Evolutionary conservation across 352 stramenopile species (phyloP).

Genomic region (Globisporangium ultimum): DNA sequence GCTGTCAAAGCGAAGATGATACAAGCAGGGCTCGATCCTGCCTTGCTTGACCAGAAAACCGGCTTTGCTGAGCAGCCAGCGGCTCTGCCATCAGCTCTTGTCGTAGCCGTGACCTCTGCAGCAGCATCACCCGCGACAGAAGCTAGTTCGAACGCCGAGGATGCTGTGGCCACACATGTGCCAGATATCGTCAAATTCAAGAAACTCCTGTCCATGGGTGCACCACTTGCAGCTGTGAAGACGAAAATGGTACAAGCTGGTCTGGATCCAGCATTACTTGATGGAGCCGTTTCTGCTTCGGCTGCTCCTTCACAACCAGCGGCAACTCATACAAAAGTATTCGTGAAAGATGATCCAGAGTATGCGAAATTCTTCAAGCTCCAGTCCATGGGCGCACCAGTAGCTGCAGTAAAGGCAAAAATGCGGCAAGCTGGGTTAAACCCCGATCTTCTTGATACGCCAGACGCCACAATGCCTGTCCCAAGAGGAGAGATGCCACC

Average conservation of each 20-base stretch:
- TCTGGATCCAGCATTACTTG: constrained; percentile 48
- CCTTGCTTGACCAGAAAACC: constrained; percentile 34
- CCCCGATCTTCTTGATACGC: constrained; percentile 59
- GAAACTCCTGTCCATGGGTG: constrained; percentile 65
- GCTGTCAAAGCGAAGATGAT: constrained; percentile 69
- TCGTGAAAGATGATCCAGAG: constrained; percentile 49
- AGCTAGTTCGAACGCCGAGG: constrained; percentile 10
- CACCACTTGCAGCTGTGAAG: constrained; percentile 50
- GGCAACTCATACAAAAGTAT: constrained; percentile 3
- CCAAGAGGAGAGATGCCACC: constrained; percentile 2
- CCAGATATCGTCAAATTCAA: constrained; percentile 50
- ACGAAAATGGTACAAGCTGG: constrained; percentile 68
- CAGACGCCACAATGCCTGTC: constrained; percentile 37
- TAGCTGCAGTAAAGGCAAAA: constrained; percentile 52
- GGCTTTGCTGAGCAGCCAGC: constrained; percentile 4
- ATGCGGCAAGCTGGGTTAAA: constrained; percentile 84
- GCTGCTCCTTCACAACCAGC: not conserved
- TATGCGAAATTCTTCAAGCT: constrained; percentile 77
- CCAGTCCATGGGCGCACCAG: constrained; percentile 53
- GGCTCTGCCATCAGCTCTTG: not conserved
- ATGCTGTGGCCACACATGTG: constrained; percentile 6
- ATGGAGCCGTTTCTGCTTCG: constrained; percentile 11
- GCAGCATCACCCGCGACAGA: not conserved
- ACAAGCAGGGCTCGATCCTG: constrained; percentile 52
- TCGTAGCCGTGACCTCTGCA: not conserved